Base-by-base conservation (phyloP, 495 filamentous ascomycete genomes). In the Xylaria castorea region DNA sequence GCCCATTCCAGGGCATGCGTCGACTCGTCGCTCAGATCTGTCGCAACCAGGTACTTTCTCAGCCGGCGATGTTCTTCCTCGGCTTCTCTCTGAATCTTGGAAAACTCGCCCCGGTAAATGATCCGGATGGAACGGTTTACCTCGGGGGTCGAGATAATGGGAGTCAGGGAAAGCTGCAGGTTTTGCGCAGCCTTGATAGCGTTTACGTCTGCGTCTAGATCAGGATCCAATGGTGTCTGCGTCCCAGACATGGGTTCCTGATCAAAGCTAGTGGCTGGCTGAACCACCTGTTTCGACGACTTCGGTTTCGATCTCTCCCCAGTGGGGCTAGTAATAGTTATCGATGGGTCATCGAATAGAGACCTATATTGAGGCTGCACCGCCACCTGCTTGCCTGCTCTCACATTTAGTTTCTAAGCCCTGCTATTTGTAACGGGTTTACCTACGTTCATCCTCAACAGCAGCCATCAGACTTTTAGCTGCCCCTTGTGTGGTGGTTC, bases 1-100 rank as follows among this genome's bases (percentile, higher is more conserved):
- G 94, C 97, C 95, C 95, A 99, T 79, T 98, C 96, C 36, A 98
- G 83, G 12, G 96, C 96, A 80, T 97, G 94, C 12, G 93, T 92
- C 5, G 95, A 95, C 83, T 99, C 96, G 53, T 94, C 92, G 75
- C 93, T 97, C 42, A 98, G 82, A 80, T 98, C 96, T 1, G 94
- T 97, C 11, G 96, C 94, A 11, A 98, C 93, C 7, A 99, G 83
- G 79, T 98, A 99, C 66, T 94, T 95, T 12, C 96, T 88, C 58
- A 93, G 89, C 14, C 93, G 89, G 20, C 91, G 88, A 30, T 93
- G 91, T 9, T 91, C 88, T 40, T 95, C 91, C 9, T 92, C 91
- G 69, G 93, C 92, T 63, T 92, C 87, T 69, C 90, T 87, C 55
- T 89, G 89, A 75, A 97, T 89, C 68, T 86, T 87, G 53, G 82